Evolutionary conservation across 2,329 filamentous ascomycete genomes (phyloP), one percentile per base, ranked within the genome.

Genomic region (Escovopsis sp.): DNA sequence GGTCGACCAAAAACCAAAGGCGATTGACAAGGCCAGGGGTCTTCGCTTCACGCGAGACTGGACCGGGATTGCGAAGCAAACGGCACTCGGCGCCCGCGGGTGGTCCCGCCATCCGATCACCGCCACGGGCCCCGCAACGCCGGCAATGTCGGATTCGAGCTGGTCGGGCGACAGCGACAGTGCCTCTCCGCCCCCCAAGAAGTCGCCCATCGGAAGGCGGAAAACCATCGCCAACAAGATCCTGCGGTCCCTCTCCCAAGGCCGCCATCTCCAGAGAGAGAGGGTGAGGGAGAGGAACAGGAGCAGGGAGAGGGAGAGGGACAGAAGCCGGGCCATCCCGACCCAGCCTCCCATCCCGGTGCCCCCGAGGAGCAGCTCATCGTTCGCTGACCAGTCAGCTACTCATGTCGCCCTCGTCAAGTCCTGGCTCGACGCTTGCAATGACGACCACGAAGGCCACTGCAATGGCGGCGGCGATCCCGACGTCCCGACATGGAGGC

Each of bases 361-460:
- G 21, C 39, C 35, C 15, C 42, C 52, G 19, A 45, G 46, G 33
- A 46, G 55, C 14, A 52, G 54, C 14, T 41, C 53, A 7, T 57
- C 57, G 13, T 45, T 50, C 31, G 48, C 48, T 29, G 43, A 49
- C 34, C 49, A 52, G 21, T 23, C 39, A n/a, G 58, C 39, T n/a
- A 58, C 53, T 9, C 60, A 60, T 14, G 45, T 61, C 26, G 48
- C 48, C 32, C 57, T 56, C 33, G 53, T 63, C 34, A 54, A 55
- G 32, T 54, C 61, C 30, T 64, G 61, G 61, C 53, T 64, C 25
- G 58, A 63, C 37, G 50, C 50, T 11, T 64, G 61, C 44, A 60
- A 59, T 37, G 47, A 48, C n/a, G 53, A 60, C 34, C 61, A 64
- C 35, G 49, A 54, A 12, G 47, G 52, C 18, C 61, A 64, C 45